Evolutionary conservation across 2,329 filamentous ascomycete genomes (phyloP).

Genomic region (Colletotrichum neosansevieriae): DNA sequence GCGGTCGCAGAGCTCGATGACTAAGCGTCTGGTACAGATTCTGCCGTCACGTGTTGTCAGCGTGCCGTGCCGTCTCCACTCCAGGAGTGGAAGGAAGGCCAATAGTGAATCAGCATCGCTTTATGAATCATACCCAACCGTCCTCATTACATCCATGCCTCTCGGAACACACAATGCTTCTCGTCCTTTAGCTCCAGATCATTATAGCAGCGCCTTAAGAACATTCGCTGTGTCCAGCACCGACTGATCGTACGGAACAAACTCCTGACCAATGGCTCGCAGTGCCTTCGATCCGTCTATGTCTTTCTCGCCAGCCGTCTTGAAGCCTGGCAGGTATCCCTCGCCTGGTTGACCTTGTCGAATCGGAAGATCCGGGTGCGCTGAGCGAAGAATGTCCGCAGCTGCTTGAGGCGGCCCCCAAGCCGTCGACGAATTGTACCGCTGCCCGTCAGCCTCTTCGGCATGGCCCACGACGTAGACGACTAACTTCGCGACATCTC

Average conservation of each 20-base stretch:
- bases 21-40: too few species aligned
- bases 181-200: neutral
- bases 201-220: neutral
- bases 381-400: constrained; percentile 55
- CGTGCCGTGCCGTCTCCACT: too few species aligned
- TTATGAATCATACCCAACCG: too few species aligned
- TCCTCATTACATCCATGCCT: too few species aligned
- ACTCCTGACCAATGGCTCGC: neutral
- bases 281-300: constrained; percentile 20
- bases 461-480: constrained; percentile 53
- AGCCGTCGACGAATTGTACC: constrained; percentile 52
- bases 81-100: too few species aligned
- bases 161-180: too few species aligned
- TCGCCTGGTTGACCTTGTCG: constrained; percentile 51
- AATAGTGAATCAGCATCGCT: too few species aligned
- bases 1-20: neutral
- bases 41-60: too few species aligned
- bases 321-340: constrained; percentile 50
- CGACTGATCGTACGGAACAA: constrained; percentile 5
- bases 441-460: constrained; percentile 52
- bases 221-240: constrained; percentile 8
- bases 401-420: constrained; percentile 51
- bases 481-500: constrained; percentile 57
- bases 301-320: neutral
- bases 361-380: constrained; percentile 53